A percentile compares a stretch with the other conserved stretches of the same genome.
Evolutionary conservation across 163 green algal species (phyloP).

Genomic region (Trebouxia gelatinosa): DNA sequence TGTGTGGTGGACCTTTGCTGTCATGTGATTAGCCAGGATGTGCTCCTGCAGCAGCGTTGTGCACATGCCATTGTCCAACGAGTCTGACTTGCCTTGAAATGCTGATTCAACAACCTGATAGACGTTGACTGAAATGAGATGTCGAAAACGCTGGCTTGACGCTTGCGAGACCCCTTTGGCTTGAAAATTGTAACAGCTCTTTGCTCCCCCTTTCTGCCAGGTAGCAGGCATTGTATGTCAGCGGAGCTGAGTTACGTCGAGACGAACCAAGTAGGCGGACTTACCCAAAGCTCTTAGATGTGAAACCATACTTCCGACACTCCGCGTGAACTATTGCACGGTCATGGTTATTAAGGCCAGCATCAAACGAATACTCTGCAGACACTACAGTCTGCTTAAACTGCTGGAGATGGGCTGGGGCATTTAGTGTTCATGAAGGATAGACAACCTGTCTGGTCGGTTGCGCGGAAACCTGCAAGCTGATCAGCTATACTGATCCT

Average conservation of each 20-base stretch:
- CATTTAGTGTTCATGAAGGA: background rate
- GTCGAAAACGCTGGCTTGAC: slow-evolving; percentile 29
- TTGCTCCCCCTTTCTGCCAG: slow-evolving; percentile 49
- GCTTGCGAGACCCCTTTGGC: slow-evolving; percentile 3
- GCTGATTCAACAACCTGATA: slow-evolving; percentile 33
- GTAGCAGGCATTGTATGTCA: background rate
- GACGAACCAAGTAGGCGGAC: background rate
- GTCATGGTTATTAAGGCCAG: slow-evolving; percentile 74
- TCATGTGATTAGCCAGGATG: too few relatives aligned
- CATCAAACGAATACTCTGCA: slow-evolving; percentile 66
- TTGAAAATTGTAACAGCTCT: slow-evolving; percentile 54
- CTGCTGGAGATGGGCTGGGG: background rate
- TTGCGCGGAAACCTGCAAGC: slow-evolving; percentile 56
- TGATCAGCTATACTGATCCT: slow-evolving; percentile 57
- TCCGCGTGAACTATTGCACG: slow-evolving; percentile 77
- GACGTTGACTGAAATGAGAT: slow-evolving; percentile 41
- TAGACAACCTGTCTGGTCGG: slow-evolving; percentile 44
- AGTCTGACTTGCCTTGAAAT: too few relatives aligned
- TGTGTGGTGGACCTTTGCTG: too few relatives aligned
- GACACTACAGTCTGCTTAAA: background rate
- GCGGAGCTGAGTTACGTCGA: background rate
- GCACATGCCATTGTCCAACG: too few relatives aligned
- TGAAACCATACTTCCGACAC: slow-evolving; percentile 73
- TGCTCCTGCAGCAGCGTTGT: too few relatives aligned
- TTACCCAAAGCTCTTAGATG: slow-evolving; percentile 72